Conservation (phyloP, 805 yeast species). For the Nadsonia fulvescens region DNA sequence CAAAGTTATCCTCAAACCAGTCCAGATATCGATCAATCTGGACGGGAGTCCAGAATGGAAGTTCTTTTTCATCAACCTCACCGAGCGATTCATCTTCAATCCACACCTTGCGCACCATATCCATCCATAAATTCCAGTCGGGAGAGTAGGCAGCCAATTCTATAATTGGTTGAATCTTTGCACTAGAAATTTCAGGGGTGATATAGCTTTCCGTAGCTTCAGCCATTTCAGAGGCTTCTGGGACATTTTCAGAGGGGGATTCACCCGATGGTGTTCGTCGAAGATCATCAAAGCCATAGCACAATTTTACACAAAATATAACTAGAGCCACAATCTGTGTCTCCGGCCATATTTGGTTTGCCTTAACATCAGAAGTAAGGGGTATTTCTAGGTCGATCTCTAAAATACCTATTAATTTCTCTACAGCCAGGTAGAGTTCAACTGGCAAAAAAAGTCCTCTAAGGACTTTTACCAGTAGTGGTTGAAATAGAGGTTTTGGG, state of each 20-base stretch:
- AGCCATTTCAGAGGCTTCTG: too few species aligned
- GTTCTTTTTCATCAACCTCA: conserved; percentile 18
- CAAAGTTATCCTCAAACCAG: conserved; percentile 25
- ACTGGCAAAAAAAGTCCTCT: conserved; percentile 32
- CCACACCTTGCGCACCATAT: conserved; percentile 15
- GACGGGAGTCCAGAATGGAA: conserved; percentile 30
- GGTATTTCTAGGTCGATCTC: conserved; percentile 1
- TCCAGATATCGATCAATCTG: conserved; percentile 30
- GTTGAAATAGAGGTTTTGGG: conserved; percentile 17
- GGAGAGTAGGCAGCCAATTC: conserved; percentile 9
- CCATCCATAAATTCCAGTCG: conserved; percentile 20
- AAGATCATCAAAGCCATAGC: conserved; percentile 14
- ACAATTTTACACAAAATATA: conserved; percentile 7
- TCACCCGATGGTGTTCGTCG: conserved; percentile 4
- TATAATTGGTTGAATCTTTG: too few species aligned
- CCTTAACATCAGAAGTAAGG: not conserved
- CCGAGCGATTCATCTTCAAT: conserved; percentile 11
- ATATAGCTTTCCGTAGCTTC: too few species aligned
- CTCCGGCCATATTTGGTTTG: conserved; percentile 7
- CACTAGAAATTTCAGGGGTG: too few species aligned
- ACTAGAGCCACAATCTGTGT: conserved; percentile 5
- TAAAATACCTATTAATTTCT: conserved; percentile 4
- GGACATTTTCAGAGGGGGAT: too few species aligned
- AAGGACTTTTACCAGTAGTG: conserved; percentile 25
- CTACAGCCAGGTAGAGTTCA: conserved; percentile 22